Conservation (phyloP, 345 rosid genomes). For the Gossypium australe region DNA sequence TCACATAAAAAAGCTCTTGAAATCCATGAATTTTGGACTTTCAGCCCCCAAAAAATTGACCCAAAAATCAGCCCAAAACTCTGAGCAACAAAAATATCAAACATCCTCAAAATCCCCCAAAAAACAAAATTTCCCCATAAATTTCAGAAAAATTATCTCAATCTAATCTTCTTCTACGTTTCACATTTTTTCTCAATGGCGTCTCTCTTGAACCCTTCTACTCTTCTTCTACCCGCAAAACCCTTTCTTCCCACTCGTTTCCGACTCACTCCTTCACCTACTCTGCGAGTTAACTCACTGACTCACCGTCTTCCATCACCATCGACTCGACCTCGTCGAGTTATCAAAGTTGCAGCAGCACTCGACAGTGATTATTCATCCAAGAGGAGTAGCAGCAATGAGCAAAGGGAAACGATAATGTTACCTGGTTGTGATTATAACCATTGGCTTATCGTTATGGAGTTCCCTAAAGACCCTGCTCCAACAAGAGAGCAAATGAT, state of each 20-base stretch:
- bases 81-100: background rate
- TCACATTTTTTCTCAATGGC: conserved; percentile 36
- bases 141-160: background rate
- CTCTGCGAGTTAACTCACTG: conserved; percentile 18
- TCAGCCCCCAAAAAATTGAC: background rate
- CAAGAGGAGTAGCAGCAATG: conserved; percentile 58
- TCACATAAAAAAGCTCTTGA: background rate
- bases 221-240: conserved; percentile 38
- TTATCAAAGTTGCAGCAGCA: conserved; percentile 44
- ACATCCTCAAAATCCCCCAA: background rate
- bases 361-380: conserved; percentile 59
- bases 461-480: conserved; percentile 92
- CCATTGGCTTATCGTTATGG: conserved; percentile 97
- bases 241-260: conserved; percentile 14
- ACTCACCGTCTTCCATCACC: conserved; percentile 12
- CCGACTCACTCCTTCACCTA: conserved; percentile 5
- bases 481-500: conserved; percentile 93
- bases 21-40: background rate
- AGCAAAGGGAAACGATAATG: conserved; percentile 88
- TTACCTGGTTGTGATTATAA: conserved; percentile 92
- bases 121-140: background rate
- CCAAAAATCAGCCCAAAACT: background rate
- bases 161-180: background rate
- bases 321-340: conserved; percentile 20
- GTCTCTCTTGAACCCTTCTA: conserved; percentile 32